phyloP scores from a whole-genome alignment of 2,329 filamentous ascomycete species.

The Talaromyces rugulosus region DNA sequence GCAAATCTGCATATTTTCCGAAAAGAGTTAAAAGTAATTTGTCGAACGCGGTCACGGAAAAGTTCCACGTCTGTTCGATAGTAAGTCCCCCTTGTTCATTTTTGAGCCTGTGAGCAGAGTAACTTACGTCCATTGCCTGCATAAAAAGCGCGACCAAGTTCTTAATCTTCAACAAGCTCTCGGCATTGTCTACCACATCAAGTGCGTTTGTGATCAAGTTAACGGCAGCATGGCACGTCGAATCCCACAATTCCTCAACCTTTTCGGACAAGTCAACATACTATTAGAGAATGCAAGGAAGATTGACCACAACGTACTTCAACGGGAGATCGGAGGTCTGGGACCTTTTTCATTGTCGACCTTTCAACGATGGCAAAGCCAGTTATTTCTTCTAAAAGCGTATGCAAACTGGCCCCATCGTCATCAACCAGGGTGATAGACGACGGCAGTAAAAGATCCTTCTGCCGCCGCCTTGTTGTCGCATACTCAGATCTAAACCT shows the following conservation, averaged over 20 bases:
- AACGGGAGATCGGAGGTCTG: slow-evolving; percentile 72
- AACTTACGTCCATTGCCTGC: slow-evolving; percentile 86
- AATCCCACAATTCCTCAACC: slow-evolving; percentile 98
- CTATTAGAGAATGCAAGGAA: not conserved
- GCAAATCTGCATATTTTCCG: slow-evolving; percentile 84
- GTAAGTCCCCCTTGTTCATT: not conserved
- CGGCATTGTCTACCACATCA: slow-evolving; percentile 76
- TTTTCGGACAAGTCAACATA: slow-evolving; percentile 28
- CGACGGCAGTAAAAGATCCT: slow-evolving; percentile 78
- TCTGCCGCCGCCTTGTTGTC: slow-evolving; percentile 84
- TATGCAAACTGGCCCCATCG: slow-evolving; percentile 81
- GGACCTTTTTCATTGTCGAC: slow-evolving; percentile 81
- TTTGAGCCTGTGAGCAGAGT: slow-evolving; percentile 8
- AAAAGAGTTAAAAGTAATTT: slow-evolving; percentile 84
- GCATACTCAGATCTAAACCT: slow-evolving; percentile 89
- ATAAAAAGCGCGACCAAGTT: slow-evolving; percentile 90
- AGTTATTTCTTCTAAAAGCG: slow-evolving; percentile 84
- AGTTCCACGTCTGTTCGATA: slow-evolving; percentile 73
- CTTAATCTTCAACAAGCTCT: slow-evolving; percentile 90
- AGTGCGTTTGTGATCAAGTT: slow-evolving; percentile 75
- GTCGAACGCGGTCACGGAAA: slow-evolving; percentile 76
- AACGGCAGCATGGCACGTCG: slow-evolving; percentile 88
- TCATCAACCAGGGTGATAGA: slow-evolving; percentile 74
- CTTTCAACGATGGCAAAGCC: slow-evolving; percentile 97
- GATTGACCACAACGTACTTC: slow-evolving; percentile 58